Evolutionary conservation across 768 basidiomycete species (phyloP).

Genomic region (Tubosaeta brunneosetosa): DNA sequence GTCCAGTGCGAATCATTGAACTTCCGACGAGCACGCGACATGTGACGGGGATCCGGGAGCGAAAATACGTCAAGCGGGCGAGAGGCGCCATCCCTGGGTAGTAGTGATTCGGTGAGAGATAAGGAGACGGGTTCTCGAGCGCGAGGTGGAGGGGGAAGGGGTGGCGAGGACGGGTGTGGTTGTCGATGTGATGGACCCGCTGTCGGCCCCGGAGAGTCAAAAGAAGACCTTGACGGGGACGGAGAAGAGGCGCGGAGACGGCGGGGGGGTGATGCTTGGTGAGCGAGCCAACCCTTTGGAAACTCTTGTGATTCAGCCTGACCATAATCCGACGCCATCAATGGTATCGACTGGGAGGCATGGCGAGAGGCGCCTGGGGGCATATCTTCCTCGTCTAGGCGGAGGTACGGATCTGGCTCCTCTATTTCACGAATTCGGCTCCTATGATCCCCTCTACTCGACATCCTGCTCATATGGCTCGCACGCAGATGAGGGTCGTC

Average conservation of each 20-base stretch:
- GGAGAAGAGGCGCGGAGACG: conserved; percentile 40
- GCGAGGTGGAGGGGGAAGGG: conserved; percentile 39
- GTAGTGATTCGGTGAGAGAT: conserved; percentile 73
- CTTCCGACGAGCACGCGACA: conserved; percentile 59
- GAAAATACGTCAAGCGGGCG: conserved; percentile 69
- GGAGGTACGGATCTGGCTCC: conserved; percentile 68
- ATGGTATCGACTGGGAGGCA: conserved; percentile 33
- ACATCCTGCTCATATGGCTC: conserved; percentile 29
- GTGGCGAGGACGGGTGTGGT: conserved; percentile 34
- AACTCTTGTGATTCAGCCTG: conserved; percentile 39
- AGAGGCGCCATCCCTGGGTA: conserved; percentile 65
- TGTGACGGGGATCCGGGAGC: conserved; percentile 70
- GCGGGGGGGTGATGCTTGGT: conserved; percentile 61
- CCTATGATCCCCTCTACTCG: conserved; percentile 26
- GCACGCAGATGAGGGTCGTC: conserved; percentile 72
- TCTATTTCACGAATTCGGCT: conserved; percentile 38
- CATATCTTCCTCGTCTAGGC: conserved; percentile 64
- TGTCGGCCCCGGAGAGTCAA: conserved; percentile 33
- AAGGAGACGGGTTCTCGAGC: conserved; percentile 47
- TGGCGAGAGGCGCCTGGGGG: conserved; percentile 35
- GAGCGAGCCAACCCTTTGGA: conserved; percentile 65
- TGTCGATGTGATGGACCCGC: conserved; percentile 27
- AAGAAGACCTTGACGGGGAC: conserved; percentile 31
- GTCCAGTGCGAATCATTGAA: conserved; percentile 75
- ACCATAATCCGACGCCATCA: conserved; percentile 33